Evolutionary conservation across 495 filamentous ascomycete species (phyloP).

Genomic region (Penicillium riverlandense): DNA sequence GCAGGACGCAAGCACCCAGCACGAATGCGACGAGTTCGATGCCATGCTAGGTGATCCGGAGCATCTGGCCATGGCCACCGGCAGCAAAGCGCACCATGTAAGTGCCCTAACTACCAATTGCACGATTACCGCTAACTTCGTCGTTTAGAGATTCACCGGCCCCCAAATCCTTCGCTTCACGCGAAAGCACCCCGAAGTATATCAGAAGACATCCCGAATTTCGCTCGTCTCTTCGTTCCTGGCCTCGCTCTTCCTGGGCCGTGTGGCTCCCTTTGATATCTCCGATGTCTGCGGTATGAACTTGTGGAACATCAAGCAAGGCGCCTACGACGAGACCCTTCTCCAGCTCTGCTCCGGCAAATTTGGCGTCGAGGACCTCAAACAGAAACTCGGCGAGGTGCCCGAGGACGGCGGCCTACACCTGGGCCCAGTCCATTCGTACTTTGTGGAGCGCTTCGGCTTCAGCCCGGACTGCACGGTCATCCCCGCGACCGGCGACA

Average conservation of each 20-base stretch:
- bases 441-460: constrained; percentile 71
- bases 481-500: constrained; percentile 88
- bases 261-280: constrained; percentile 84
- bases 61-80: constrained; percentile 68
- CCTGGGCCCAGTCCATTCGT: constrained; percentile 64
- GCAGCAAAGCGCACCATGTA: constrained; percentile 92
- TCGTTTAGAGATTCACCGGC: constrained; percentile 82
- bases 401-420: constrained; percentile 70
- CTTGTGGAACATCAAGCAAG: constrained; percentile 79
- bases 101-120: constrained; percentile 16
- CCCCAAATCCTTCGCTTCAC: constrained; percentile 89
- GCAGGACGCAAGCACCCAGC: constrained; percentile 93
- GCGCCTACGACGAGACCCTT: constrained; percentile 64
- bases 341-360: constrained; percentile 69
- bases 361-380: constrained; percentile 59
- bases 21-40: constrained; percentile 86
- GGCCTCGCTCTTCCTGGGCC: constrained; percentile 82
- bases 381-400: constrained; percentile 72
- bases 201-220: constrained; percentile 72
- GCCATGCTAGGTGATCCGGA: constrained; percentile 55
- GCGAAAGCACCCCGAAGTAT: constrained; percentile 69
- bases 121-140: constrained; percentile 15
- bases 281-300: constrained; percentile 97
- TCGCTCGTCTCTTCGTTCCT: constrained; percentile 94
- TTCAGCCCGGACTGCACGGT: constrained; percentile 71